Percentiles rank a stretch among this genome's conserved stretches.
phyloP scores from a whole-genome alignment of 331 rosid genomes.

The Malus hybrid region DNA sequence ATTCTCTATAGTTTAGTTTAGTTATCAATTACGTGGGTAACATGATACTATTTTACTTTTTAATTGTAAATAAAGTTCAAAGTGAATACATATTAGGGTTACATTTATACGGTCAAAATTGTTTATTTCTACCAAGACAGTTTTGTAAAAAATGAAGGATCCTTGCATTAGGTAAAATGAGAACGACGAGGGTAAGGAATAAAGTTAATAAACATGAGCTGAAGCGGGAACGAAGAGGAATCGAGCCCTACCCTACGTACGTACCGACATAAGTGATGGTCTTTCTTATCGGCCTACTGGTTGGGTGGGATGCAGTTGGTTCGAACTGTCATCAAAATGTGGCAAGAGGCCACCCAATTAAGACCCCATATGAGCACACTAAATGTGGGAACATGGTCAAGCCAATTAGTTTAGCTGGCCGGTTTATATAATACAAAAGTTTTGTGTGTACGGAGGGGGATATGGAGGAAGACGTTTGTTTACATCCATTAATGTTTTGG shows the following conservation, averaged over 20 bases:
- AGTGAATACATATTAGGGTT: neutral
- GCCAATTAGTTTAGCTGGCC: constrained; percentile 3
- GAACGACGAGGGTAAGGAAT: neutral
- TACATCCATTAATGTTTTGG: constrained; percentile 2
- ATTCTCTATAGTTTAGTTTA: too few species aligned
- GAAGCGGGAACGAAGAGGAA: neutral
- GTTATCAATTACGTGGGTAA: too few species aligned
- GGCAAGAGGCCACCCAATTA: neutral
- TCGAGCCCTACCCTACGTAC: neutral
- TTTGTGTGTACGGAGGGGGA: neutral
- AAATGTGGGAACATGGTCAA: constrained; percentile 3
- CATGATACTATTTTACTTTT: too few species aligned
- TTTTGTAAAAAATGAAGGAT: neutral
- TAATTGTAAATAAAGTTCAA: neutral
- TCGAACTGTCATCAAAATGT: neutral
- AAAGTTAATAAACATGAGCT: neutral
- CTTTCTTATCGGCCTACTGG: neutral
- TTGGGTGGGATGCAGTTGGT: constrained; percentile 4
- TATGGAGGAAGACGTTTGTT: neutral
- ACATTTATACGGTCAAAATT: neutral
- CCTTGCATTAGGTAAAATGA: neutral
- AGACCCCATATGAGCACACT: constrained; percentile 4
- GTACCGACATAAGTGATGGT: neutral
- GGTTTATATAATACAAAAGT: neutral
- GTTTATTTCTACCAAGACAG: too few species aligned